Conservation (phyloP, 805 yeast genomes). For the Candida schatavii region DNA sequence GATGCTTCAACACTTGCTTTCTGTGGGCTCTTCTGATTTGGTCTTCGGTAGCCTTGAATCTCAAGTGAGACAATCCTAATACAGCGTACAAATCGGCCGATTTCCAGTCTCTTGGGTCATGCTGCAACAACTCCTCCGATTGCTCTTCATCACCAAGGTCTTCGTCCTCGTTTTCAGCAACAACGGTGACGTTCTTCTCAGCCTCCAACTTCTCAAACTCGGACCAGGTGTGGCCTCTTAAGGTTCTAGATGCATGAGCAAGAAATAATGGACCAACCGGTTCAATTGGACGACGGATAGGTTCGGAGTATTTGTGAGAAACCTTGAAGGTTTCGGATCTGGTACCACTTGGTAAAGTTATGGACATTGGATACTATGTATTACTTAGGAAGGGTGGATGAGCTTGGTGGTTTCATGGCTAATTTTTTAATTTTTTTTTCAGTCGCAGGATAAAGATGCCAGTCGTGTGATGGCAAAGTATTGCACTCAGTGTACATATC, state of each 20-base stretch:
- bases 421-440: too few species aligned
- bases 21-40: conserved; percentile 97
- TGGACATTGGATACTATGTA: conserved; percentile 25
- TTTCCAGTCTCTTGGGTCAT: conserved; percentile 99
- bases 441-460: neutral
- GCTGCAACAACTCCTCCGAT: conserved; percentile 65
- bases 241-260: conserved; percentile 93
- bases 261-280: conserved; percentile 95
- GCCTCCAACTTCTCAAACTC: conserved; percentile 95
- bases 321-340: conserved; percentile 50
- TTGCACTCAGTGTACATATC: too few species aligned
- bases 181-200: conserved; percentile 71
- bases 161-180: conserved; percentile 61
- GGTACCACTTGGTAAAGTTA: conserved; percentile 39
- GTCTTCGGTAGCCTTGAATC: conserved; percentile 88
- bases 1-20: conserved; percentile 93
- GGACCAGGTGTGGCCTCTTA: conserved; percentile 98
- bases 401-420: too few species aligned
- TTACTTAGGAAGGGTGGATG: neutral
- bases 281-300: conserved; percentile 81
- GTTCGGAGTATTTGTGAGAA: conserved; percentile 49
- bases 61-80: conserved; percentile 85
- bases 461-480: conserved; percentile 1
- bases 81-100: conserved; percentile 94
- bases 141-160: conserved; percentile 76